phyloP scores from a whole-genome alignment of 768 basidiomycete species.

The Xanthoconium purpureum region DNA sequence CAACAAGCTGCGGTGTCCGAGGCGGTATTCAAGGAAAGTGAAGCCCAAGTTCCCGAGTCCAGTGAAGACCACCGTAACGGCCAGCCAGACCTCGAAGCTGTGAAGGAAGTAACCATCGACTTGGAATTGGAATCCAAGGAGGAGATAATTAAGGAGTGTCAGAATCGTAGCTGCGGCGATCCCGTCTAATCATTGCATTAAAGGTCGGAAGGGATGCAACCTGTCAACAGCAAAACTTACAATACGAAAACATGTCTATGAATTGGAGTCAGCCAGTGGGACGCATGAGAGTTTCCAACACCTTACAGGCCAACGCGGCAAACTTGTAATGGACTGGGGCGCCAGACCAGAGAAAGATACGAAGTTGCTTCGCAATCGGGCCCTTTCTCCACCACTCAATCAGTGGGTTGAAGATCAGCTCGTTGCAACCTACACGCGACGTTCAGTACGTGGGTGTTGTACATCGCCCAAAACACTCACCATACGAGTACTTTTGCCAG shows the following conservation, averaged over 20 bases:
- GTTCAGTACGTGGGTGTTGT: constrained; percentile 26
- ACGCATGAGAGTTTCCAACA: background rate
- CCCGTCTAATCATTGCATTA: constrained; percentile 32
- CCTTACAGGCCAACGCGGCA: constrained; percentile 51
- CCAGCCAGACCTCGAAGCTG: constrained; percentile 78
- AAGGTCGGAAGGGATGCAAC: background rate
- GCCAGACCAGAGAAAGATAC: constrained; percentile 69
- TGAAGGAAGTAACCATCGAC: constrained; percentile 76
- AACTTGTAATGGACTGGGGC: constrained; percentile 84
- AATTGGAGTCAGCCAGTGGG: background rate
- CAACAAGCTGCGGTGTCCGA: constrained; percentile 42
- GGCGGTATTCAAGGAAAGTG: constrained; percentile 71
- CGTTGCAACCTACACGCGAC: constrained; percentile 21
- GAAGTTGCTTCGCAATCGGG: constrained; percentile 79
- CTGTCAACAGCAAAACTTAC: constrained; percentile 27
- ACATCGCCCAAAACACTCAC: constrained; percentile 42
- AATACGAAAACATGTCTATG: constrained; percentile 51
- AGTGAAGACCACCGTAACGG: constrained; percentile 72
- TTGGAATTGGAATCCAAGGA: constrained; percentile 67
- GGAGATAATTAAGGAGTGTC: constrained; percentile 67
- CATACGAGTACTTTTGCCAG: constrained; percentile 89
- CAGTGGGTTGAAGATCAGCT: constrained; percentile 85
- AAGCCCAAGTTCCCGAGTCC: constrained; percentile 71
- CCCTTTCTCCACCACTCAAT: constrained; percentile 74
- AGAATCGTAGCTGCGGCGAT: constrained; percentile 70